These are phyloP conservation scores for Lasiodiplodia citricola DNA, from an alignment of 2,329 filamentous ascomycete genomes.

Conservation along the genomic window DNA sequence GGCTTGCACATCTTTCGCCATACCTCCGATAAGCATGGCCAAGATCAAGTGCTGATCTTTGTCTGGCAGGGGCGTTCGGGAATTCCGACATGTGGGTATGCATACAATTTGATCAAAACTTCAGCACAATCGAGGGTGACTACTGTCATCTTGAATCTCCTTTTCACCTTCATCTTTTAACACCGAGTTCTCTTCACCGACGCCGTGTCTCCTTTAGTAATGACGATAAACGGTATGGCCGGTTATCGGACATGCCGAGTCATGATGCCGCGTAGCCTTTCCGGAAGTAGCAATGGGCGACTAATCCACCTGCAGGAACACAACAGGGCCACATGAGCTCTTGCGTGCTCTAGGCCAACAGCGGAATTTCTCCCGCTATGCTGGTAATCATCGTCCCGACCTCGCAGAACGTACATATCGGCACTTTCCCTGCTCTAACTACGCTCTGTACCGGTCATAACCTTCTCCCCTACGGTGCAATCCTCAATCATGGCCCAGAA, in stretches of 20 bases:
- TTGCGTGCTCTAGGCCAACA: neutral
- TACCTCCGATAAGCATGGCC: too few species aligned
- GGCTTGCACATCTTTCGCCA: neutral
- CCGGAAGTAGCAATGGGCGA: neutral
- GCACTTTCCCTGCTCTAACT: neutral
- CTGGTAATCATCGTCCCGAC: constrained; percentile 12
- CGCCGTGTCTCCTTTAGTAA: too few species aligned
- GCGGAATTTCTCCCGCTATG: constrained; percentile 10
- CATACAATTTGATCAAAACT: neutral
- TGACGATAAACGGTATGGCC: neutral
- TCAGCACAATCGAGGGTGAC: neutral
- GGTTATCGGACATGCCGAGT: constrained; percentile 18
- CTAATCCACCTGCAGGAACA: neutral
- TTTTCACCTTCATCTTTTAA: neutral
- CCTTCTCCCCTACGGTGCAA: too few species aligned
- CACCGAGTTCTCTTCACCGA: neutral
- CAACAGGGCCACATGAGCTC: neutral
- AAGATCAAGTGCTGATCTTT: constrained; percentile 20
- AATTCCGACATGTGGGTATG: neutral
- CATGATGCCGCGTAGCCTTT: constrained; percentile 7
- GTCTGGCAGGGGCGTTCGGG: neutral
- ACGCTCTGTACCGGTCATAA: neutral
- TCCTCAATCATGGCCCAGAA: constrained; percentile 6
- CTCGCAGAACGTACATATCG: constrained; percentile 9
- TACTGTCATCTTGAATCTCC: neutral